A percentile compares a stretch with the other conserved stretches of the same genome.
phyloP scores from a whole-genome alignment of 352 stramenopile species.

The Pythium myriotylum region DNA sequence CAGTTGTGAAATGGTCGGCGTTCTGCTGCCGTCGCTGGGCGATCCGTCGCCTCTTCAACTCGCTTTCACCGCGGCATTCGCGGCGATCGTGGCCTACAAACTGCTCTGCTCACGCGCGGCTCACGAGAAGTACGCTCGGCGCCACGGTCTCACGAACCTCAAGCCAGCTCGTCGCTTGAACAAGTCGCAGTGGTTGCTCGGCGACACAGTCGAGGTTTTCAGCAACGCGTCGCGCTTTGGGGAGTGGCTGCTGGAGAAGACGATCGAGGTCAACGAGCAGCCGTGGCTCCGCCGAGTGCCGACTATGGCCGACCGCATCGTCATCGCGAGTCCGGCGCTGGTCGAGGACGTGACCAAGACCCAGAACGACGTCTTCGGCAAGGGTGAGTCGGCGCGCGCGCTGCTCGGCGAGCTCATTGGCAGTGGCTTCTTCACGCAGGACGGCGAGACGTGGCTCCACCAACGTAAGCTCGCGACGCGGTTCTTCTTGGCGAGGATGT shows the following conservation, averaged over 20 bases:
- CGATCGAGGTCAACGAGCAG: conserved; percentile 4
- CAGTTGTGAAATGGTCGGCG: not conserved
- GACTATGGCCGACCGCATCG: conserved; percentile 9
- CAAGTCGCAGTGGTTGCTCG: not conserved
- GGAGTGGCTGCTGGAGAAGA: conserved; percentile 22
- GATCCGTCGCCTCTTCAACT: not conserved
- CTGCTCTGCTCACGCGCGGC: conserved; percentile 1
- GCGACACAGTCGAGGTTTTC: conserved; percentile 13
- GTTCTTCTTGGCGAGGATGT: not conserved
- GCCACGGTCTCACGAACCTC: conserved; percentile 3
- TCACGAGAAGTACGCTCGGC: conserved; percentile 1
- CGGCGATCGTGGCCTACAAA: not conserved
- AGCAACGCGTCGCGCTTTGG: conserved; percentile 11
- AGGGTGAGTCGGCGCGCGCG: conserved; percentile 2
- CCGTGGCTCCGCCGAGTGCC: conserved; percentile 18
- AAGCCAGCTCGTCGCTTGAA: conserved; percentile 1
- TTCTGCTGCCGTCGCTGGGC: not conserved
- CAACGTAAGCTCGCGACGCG: not conserved
- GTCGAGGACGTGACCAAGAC: conserved; percentile 28
- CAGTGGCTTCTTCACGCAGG: conserved; percentile 21
- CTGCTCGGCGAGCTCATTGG: conserved; percentile 19
- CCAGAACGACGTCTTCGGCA: conserved; percentile 23
- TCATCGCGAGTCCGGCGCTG: conserved; percentile 15
- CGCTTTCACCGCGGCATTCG: not conserved
- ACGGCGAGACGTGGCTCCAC: conserved; percentile 18